Base-by-base conservation (phyloP, 306 rosid genomes). In the Neltuma alba region DNA sequence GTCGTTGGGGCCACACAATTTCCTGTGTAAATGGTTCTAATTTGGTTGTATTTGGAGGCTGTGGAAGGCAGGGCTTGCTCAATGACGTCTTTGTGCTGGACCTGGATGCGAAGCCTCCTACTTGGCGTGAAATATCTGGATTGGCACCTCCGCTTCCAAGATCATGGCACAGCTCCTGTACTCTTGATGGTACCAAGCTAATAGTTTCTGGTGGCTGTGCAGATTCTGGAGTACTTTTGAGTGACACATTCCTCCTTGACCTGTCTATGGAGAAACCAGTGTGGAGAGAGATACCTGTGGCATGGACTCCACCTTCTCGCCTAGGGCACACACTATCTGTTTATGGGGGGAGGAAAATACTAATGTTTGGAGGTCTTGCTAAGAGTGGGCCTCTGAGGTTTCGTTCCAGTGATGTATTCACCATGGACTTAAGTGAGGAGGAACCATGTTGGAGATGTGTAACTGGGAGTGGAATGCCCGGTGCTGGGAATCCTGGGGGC, bases 201-300 rank as follows among this genome's bases (percentile, higher is more conserved):
- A 96, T 96, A 82, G 99, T 93, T 85, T 96, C 99, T 28, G 99
- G 99, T 71, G 99, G 99, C 60, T 96, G 99, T 81, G 97, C 99
- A 31, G 99, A 96, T 86, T 93, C 99, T 41, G 99, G 99, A 72
- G 99, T 96, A 79, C 97, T 96, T 34, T 92, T 96, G 72, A 96
- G 97, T 47, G 99, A 96, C 74, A 96, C 98, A 42, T 96, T 96
- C 79, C 93, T 91, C 73, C 99, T 96, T 79, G 99, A 96, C 88
- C 88, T 96, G 69, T 93, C 99, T 1, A 96, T 96, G 97, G 99
- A 96, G 86, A 96, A 89, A 71, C 99, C 98, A 42, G 52, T 88
- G 42, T 96, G 99, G 99, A 93, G 97, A 81, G 99, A 96, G 89
- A 96, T 96, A 81, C 99, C 99, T 23, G 98, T 89, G 47, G 36